Base-by-base conservation (phyloP, 345 rosid species). In the Ceriops zippeliana region DNA sequence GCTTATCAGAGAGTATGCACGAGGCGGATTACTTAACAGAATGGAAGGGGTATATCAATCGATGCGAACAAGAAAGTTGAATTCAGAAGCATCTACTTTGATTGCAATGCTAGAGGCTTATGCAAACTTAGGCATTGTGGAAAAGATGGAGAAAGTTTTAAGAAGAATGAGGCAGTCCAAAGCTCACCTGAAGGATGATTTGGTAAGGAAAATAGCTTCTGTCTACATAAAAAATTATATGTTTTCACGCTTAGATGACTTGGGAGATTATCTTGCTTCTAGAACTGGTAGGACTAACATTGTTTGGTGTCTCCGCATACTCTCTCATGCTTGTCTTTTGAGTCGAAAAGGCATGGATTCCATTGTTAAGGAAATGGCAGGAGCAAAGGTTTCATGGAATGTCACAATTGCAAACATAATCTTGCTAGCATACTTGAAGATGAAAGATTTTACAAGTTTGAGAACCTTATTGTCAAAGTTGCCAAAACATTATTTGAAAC, bases 51-150 rank as follows among this genome's bases (percentile, higher is more conserved):
- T 73, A 35, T 70, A 84, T 62, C 83, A 62, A 59, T 71, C 69
- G 0, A 58, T 83, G 76, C 75, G 79, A 69, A 78, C 84, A 0
- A 85, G 81, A 71, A 81, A 74, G 85, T 83, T 90, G 86, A 74
- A 75, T 51, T 67, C 83, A 22, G 80, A 80, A 67, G 73, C 89
- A 47, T 74, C 76, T 67, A 76, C 89, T 38, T 74, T 81, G 79
- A n/a, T 83, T 62, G 81, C 83, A 0, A 83, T 90, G 88, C 86
- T 90, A 0, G 87, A 85, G 66, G 86, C 84, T 64, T 90, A 90
- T 69, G 83, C 82, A 0, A 81, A 83, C 61, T 85, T 86, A 58
- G 85, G 86, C 63, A 66, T 84, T 15, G 53, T 90, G n/a, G 78
- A 75, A 27, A 83, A 85, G 81, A 85, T 88, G 90, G 93, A 88